Evolutionary conservation across 75 land plant genomes (phyloP).

Genomic region (Picea sitchensis): DNA sequence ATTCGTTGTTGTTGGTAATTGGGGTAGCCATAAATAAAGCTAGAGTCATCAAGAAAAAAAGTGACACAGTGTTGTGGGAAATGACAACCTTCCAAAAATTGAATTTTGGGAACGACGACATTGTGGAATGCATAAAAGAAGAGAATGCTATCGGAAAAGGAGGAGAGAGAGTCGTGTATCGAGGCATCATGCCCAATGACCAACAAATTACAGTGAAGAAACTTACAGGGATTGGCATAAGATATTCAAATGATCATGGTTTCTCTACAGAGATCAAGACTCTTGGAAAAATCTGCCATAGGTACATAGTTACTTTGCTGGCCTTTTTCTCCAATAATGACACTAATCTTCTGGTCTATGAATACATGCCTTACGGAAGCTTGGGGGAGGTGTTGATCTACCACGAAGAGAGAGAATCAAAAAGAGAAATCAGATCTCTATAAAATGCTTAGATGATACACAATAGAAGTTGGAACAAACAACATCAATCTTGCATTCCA

Average conservation of each 20-base stretch:
- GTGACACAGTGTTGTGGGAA: conserved; percentile 39
- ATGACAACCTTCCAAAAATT: conserved; percentile 67
- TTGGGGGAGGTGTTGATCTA: conserved; percentile 42
- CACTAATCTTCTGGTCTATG: conserved; percentile 62
- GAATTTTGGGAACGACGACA: conserved; percentile 45
- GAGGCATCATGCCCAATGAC: conserved; percentile 60
- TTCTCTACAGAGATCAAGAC: conserved; percentile 70
- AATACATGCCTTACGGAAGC: conserved; percentile 71
- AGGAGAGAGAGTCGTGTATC: conserved; percentile 74
- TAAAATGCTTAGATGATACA: no score
- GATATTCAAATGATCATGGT: conserved; percentile 47
- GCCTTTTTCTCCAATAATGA: conserved; percentile 69
- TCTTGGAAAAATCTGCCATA: conserved; percentile 65
- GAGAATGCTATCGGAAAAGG: conserved; percentile 68
- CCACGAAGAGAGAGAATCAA: no score
- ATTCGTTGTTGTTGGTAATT: conserved; percentile 28
- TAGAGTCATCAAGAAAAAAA: conserved; percentile 12
- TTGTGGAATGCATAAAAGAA: conserved; percentile 40
- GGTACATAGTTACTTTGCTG: conserved; percentile 62
- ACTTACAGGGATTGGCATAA: conserved; percentile 27
- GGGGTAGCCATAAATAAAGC: conserved; percentile 22
- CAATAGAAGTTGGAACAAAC: no score
- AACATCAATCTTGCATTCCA: no score
- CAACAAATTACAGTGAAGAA: conserved; percentile 78
- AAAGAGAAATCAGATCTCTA: no score